These are phyloP conservation scores for Taphrina deformans DNA, from an alignment of 1,139 yeast genomes.

Conservation along the genomic window DNA sequence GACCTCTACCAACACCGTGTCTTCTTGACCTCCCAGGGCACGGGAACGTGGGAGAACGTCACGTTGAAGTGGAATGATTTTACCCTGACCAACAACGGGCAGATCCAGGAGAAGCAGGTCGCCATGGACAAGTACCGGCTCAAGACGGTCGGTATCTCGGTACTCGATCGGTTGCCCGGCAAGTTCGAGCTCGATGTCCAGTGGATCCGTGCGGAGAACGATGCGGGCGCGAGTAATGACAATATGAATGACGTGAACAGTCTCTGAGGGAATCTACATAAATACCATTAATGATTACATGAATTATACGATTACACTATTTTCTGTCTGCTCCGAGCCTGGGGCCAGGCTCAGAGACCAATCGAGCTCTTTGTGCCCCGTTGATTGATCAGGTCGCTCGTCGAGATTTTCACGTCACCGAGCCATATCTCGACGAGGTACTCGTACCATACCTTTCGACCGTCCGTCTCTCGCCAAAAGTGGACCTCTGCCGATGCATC, in stretches of 20 bases:
- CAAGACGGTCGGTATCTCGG: constrained; percentile 75
- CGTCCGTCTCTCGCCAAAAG: constrained; percentile 51
- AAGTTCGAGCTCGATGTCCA: constrained; percentile 70
- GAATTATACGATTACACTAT: not conserved
- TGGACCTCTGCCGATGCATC: constrained; percentile 56
- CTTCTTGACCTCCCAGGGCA: constrained; percentile 57
- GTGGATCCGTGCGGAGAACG: constrained; percentile 59
- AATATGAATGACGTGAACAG: constrained; percentile 4
- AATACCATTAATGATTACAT: not conserved
- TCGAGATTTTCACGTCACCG: constrained; percentile 50
- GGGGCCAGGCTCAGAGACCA: no score
- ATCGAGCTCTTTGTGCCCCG: constrained; percentile 13
- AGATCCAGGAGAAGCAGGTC: constrained; percentile 63
- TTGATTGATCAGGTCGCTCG: constrained; percentile 51
- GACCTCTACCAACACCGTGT: constrained; percentile 81
- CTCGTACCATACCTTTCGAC: constrained; percentile 64
- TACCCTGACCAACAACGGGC: constrained; percentile 81
- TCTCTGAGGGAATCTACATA: not conserved
- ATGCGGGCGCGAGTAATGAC: not conserved
- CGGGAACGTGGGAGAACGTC: constrained; percentile 70
- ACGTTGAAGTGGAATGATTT: constrained; percentile 57
- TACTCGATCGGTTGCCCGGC: constrained; percentile 76
- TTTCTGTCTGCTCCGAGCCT: no score
- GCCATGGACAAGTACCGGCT: constrained; percentile 66
- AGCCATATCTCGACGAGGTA: constrained; percentile 64